Conservation (phyloP, 177 flowering plant genomes). For the Vitis hybrid region DNA sequence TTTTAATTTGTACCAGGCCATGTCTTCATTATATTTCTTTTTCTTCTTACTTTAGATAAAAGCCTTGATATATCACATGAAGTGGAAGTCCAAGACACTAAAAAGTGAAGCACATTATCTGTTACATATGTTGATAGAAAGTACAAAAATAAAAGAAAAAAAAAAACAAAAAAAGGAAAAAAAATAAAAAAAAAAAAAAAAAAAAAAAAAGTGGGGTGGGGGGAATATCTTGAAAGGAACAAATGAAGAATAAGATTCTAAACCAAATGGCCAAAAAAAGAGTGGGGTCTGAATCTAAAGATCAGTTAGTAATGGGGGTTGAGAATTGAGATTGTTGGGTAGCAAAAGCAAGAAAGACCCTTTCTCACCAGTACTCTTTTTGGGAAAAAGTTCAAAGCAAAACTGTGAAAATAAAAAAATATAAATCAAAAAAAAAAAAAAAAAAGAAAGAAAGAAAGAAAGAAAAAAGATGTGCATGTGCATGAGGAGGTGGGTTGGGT, state of each 20-base stretch:
- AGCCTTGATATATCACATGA: too few species aligned
- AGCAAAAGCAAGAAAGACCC: background rate
- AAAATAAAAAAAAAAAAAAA: background rate
- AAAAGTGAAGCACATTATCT: too few species aligned
- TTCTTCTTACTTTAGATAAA: too few species aligned
- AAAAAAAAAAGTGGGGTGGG: background rate
- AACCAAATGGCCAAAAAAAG: background rate
- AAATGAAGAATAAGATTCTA: slow-evolving; percentile 17
- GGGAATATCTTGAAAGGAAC: slow-evolving; percentile 14
- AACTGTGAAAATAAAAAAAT: background rate
- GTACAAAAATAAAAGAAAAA: background rate
- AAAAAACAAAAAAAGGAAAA: background rate
- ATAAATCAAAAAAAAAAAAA: background rate
- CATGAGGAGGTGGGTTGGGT: slow-evolving; percentile 5
- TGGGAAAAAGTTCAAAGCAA: slow-evolving; percentile 5
- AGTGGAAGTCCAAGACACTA: too few species aligned
- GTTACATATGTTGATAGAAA: too few species aligned
- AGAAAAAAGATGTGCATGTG: background rate
- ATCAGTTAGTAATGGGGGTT: background rate
- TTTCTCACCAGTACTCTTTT: slow-evolving; percentile 1
- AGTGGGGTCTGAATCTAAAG: background rate
- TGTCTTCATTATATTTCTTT: too few species aligned
- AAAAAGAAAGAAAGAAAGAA: background rate
- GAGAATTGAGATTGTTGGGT: background rate
- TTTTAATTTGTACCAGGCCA: too few species aligned